A percentile compares a stretch with the other conserved stretches of the same genome.
phyloP scores from a whole-genome alignment of 2,329 filamentous ascomycete species.

The Calycina herbarum region DNA sequence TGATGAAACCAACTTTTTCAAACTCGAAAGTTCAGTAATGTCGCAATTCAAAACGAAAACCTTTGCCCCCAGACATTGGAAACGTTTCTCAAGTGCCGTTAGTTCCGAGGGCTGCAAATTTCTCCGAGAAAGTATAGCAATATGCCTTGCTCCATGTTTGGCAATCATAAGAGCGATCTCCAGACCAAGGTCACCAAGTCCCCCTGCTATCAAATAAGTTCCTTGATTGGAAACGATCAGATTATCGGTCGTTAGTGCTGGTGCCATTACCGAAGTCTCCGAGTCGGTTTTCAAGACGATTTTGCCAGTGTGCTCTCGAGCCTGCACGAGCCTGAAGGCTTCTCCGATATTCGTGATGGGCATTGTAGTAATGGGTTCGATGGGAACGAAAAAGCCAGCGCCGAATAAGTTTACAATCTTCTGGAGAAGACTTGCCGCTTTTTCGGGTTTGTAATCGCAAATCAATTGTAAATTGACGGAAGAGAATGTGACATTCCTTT shows the following conservation, averaged over 20 bases:
- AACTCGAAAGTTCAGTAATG: conserved; percentile 13
- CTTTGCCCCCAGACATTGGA: conserved; percentile 16
- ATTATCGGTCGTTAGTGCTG: not conserved
- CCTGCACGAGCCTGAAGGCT: conserved; percentile 21
- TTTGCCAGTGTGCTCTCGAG: conserved; percentile 21
- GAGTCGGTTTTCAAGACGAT: conserved; percentile 18
- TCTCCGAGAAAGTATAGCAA: conserved; percentile 21
- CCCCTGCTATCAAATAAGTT: conserved; percentile 32
- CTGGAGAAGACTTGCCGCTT: conserved; percentile 23
- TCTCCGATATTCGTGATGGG: conserved; percentile 39
- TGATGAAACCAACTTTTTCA: not conserved
- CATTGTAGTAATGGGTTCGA: conserved; percentile 33
- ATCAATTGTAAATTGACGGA: conserved; percentile 8
- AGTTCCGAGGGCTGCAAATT: conserved; percentile 7
- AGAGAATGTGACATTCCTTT: conserved; percentile 12
- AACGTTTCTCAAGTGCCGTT: conserved; percentile 12
- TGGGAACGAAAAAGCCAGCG: conserved; percentile 23
- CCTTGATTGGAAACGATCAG: conserved; percentile 17
- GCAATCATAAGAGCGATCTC: conserved; percentile 21
- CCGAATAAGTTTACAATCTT: conserved; percentile 16
- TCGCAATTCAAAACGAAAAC: conserved; percentile 23
- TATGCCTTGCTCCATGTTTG: conserved; percentile 19
- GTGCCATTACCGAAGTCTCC: conserved; percentile 13
- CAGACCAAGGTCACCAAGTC: conserved; percentile 31
- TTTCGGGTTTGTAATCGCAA: conserved; percentile 2